These are phyloP conservation scores for Neurospora sp. DNA, from an alignment of 495 filamentous ascomycete genomes.

Conservation along the genomic window DNA sequence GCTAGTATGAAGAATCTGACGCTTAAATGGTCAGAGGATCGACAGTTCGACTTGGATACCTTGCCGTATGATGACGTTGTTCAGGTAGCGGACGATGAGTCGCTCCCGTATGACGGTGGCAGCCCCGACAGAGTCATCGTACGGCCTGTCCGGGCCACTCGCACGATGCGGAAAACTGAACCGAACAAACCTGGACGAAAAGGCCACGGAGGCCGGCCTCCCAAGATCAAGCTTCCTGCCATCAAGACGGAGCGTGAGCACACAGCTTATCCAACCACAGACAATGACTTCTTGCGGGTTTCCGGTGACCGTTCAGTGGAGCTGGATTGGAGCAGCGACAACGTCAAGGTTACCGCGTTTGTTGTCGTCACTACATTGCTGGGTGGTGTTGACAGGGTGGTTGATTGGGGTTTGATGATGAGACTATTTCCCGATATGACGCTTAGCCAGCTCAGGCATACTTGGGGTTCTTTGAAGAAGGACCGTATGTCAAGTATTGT, in stretches of 20 bases:
- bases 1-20: slow-evolving; percentile 12
- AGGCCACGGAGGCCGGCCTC: slow-evolving; percentile 7
- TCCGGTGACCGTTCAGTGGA: slow-evolving; percentile 18
- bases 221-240: slow-evolving; percentile 22
- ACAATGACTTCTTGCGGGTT: slow-evolving; percentile 27
- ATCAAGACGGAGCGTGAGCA: slow-evolving; percentile 31
- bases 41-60: slow-evolving; percentile 31
- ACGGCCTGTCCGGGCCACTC: background rate
- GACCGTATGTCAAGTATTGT: slow-evolving; percentile 53
- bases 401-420: slow-evolving; percentile 67
- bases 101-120: background rate
- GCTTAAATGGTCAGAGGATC: slow-evolving; percentile 23
- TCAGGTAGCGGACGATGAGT: slow-evolving; percentile 13
- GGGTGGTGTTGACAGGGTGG: slow-evolving; percentile 55
- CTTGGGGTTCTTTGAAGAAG: slow-evolving; percentile 48
- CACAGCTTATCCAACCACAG: slow-evolving; percentile 23
- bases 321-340: slow-evolving; percentile 30
- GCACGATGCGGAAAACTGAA: background rate
- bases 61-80: slow-evolving; percentile 31
- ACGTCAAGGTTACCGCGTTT: slow-evolving; percentile 54
- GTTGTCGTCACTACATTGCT: slow-evolving; percentile 62
- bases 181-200: background rate
- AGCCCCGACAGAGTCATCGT: background rate
- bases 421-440: slow-evolving; percentile 53
- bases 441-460: slow-evolving; percentile 45